These are phyloP conservation scores for Hyaloscypha variabilis DNA, from an alignment of 495 filamentous ascomycete genomes.

Conservation along the genomic window DNA sequence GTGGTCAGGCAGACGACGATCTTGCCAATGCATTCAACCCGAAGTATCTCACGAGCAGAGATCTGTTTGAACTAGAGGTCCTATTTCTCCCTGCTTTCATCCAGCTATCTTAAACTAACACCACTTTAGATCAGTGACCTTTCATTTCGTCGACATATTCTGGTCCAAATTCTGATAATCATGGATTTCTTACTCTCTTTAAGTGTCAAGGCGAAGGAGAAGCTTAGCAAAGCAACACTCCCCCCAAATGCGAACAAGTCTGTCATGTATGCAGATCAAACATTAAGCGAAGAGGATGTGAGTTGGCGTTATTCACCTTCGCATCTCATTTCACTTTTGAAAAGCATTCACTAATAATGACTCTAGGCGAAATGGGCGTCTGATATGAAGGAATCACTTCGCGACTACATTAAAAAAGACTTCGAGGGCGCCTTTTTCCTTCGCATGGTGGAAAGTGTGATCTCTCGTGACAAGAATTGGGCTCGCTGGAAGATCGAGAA, in stretches of 20 bases:
- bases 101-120: background rate
- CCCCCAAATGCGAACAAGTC: slow-evolving; percentile 68
- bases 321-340: background rate
- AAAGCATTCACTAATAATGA: slow-evolving; percentile 21
- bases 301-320: slow-evolving; percentile 38
- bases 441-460: slow-evolving; percentile 92
- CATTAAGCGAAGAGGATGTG: slow-evolving; percentile 80
- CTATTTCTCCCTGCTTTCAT: slow-evolving; percentile 16
- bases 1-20: slow-evolving; percentile 57
- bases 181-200: slow-evolving; percentile 91
- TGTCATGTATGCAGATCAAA: slow-evolving; percentile 76
- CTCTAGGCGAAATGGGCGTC: slow-evolving; percentile 70
- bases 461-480: slow-evolving; percentile 97
- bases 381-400: slow-evolving; percentile 72
- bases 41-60: slow-evolving; percentile 92
- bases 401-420: slow-evolving; percentile 75
- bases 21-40: slow-evolving; percentile 85
- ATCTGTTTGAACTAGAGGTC: slow-evolving; percentile 94
- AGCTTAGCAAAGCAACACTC: slow-evolving; percentile 62
- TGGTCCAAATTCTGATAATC: slow-evolving; percentile 92
- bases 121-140: slow-evolving; percentile 77
- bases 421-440: slow-evolving; percentile 89
- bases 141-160: slow-evolving; percentile 88
- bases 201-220: slow-evolving; percentile 79
- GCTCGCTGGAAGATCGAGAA: slow-evolving; percentile 95